Percentiles rank a stretch among this genome's conserved stretches.
Evolutionary conservation across 768 basidiomycete genomes (phyloP).

Genomic region (Kwoniella heveanensis): DNA sequence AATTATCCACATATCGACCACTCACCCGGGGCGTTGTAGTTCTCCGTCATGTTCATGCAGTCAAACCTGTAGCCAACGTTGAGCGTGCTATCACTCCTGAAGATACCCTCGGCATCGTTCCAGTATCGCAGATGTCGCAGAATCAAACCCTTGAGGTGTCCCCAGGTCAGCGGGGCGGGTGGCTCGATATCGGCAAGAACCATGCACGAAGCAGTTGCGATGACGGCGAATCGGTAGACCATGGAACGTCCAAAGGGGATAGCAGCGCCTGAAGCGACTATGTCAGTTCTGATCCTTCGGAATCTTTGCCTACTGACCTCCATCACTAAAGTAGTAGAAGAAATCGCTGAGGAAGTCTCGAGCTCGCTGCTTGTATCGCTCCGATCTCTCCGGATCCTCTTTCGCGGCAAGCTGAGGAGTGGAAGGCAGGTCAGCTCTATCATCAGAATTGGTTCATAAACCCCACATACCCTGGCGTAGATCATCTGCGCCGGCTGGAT

Average conservation of each 20-base stretch:
- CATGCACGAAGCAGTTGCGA: slow-evolving; percentile 74
- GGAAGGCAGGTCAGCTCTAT: background rate
- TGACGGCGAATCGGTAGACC: slow-evolving; percentile 77
- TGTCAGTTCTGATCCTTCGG: background rate
- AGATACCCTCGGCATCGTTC: slow-evolving; percentile 63
- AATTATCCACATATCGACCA: no score
- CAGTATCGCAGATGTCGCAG: slow-evolving; percentile 74
- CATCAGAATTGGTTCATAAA: no score
- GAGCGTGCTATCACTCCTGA: slow-evolving; percentile 66
- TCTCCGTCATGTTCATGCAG: slow-evolving; percentile 72
- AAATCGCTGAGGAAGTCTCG: slow-evolving; percentile 69
- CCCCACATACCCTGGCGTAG: slow-evolving; percentile 62
- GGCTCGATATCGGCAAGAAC: slow-evolving; percentile 72
- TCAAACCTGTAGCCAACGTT: slow-evolving; percentile 73
- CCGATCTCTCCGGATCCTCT: slow-evolving; percentile 67
- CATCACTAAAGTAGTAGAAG: slow-evolving; percentile 72
- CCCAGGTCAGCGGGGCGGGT: slow-evolving; percentile 69
- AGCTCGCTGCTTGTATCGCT: slow-evolving; percentile 68
- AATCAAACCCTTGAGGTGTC: slow-evolving; percentile 71
- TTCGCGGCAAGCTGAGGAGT: slow-evolving; percentile 60
- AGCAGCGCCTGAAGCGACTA: slow-evolving; percentile 66
- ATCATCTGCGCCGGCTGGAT: slow-evolving; percentile 74
- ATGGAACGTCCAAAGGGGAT: slow-evolving; percentile 76
- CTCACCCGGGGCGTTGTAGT: slow-evolving; percentile 64
- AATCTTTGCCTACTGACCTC: slow-evolving; percentile 60